phyloP scores from a whole-genome alignment of 345 rosid genomes.

The sweet orange (Citrus sinensis) region DNA sequence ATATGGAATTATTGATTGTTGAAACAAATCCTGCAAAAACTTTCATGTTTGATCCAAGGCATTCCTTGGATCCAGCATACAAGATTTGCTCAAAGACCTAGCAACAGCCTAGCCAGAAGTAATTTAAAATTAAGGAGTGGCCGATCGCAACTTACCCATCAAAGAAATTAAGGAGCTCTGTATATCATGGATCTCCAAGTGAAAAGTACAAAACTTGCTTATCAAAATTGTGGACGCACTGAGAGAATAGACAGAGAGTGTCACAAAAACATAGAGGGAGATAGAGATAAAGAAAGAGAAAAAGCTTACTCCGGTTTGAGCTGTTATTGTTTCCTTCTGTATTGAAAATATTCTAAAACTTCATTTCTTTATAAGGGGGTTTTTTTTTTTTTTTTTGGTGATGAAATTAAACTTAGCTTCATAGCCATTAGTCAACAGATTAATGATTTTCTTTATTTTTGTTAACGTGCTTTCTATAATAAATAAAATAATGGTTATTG shows the following conservation, averaged over 20 bases:
- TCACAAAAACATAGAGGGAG: too few relatives aligned
- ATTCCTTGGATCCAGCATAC: slow-evolving; percentile 3
- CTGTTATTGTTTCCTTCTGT: too few relatives aligned
- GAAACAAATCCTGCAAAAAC: not conserved
- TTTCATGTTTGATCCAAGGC: not conserved
- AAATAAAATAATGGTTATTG: slow-evolving; percentile 8
- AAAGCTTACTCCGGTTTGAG: too few relatives aligned
- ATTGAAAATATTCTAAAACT: too few relatives aligned
- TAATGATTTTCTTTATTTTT: slow-evolving; percentile 18
- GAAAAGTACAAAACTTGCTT: too few relatives aligned
- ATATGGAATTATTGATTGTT: too few relatives aligned
- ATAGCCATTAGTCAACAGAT: not conserved
- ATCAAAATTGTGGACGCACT: too few relatives aligned
- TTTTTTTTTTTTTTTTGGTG: too few relatives aligned
- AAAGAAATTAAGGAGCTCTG: not conserved
- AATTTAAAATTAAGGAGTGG: not conserved
- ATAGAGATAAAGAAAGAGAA: too few relatives aligned
- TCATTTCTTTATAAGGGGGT: too few relatives aligned
- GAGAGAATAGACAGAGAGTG: too few relatives aligned
- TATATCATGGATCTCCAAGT: not conserved
- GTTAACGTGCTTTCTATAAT: not conserved
- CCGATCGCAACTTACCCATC: slow-evolving; percentile 5
- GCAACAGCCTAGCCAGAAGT: not conserved
- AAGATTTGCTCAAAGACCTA: not conserved
- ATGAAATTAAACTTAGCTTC: too few relatives aligned